A percentile compares a stretch with the other conserved stretches of the same genome.
Conservation (phyloP, 2,329 filamentous ascomycete species). For the Alternaria sp. region DNA sequence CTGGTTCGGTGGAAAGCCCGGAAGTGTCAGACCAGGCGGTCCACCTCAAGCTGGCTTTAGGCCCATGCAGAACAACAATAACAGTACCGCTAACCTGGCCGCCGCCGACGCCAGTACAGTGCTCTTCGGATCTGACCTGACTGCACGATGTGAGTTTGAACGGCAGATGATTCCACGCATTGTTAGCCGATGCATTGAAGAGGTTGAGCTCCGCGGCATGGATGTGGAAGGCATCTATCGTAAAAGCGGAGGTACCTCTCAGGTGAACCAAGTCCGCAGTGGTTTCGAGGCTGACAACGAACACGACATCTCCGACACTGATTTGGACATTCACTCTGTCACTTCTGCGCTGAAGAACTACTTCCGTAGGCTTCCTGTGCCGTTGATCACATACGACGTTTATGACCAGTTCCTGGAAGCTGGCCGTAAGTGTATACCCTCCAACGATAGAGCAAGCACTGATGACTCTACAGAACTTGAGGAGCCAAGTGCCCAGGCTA, state of each 20-base stretch:
- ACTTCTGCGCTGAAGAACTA: slow-evolving; percentile 97
- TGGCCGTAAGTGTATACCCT: slow-evolving; percentile 63
- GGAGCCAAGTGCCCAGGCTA: slow-evolving; percentile 58
- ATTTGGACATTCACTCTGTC: slow-evolving; percentile 93
- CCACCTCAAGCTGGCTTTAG: slow-evolving; percentile 34
- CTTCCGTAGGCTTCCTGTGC: slow-evolving; percentile 89
- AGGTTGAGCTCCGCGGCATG: slow-evolving; percentile 96
- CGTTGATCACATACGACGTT: slow-evolving; percentile 88
- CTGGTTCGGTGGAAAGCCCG: slow-evolving; percentile 48
- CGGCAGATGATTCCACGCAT: slow-evolving; percentile 88
- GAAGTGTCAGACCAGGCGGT: slow-evolving; percentile 18
- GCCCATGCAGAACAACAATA: slow-evolving; percentile 53
- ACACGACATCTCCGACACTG: slow-evolving; percentile 91
- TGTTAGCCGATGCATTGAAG: slow-evolving; percentile 92
- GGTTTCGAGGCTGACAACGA: slow-evolving; percentile 88
- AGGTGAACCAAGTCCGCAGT: slow-evolving; percentile 88
- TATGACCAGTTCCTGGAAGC: slow-evolving; percentile 90
- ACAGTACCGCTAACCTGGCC: slow-evolving; percentile 53
- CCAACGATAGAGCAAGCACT: slow-evolving; percentile 7
- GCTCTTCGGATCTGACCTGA: slow-evolving; percentile 89
- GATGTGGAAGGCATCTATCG: slow-evolving; percentile 97
- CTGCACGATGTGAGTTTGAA: slow-evolving; percentile 86
- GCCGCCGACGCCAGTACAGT: slow-evolving; percentile 51
- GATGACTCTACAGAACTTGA: slow-evolving; percentile 63
- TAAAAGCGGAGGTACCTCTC: slow-evolving; percentile 92